Percentiles rank a stretch among this genome's conserved stretches.
phyloP scores from a whole-genome alignment of 1,284 basidiomycete genomes.

The Amylostereum chailletii region DNA sequence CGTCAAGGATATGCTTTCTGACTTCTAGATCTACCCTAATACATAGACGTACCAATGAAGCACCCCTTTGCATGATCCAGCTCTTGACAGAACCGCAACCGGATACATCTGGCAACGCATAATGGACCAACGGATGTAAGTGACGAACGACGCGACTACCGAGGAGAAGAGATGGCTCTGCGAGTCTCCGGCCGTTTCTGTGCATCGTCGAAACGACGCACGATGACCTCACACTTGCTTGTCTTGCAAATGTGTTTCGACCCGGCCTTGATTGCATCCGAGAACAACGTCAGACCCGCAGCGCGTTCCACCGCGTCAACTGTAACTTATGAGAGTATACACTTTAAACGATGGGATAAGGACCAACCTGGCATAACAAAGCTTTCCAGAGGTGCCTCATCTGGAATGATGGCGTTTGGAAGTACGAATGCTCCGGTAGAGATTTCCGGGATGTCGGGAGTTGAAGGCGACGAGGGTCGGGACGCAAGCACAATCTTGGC shows the following conservation, averaged over 20 bases:
- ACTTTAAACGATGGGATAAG: not conserved
- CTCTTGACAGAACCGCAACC: too few relatives aligned
- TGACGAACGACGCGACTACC: constrained; percentile 8
- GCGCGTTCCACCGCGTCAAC: constrained; percentile 90
- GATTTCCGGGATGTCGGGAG: constrained; percentile 66
- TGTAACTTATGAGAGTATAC: constrained; percentile 17
- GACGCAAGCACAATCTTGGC: constrained; percentile 91
- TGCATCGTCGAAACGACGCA: constrained; percentile 84
- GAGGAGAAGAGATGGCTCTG: constrained; percentile 46
- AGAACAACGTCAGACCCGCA: constrained; percentile 85
- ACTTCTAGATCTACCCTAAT: constrained; percentile 34
- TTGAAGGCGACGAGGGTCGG: constrained; percentile 63
- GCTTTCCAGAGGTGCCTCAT: constrained; percentile 68
- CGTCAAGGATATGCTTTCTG: constrained; percentile 74
- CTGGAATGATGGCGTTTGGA: constrained; percentile 85
- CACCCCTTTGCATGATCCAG: too few relatives aligned
- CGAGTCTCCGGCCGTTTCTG: constrained; percentile 56
- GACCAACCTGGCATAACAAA: constrained; percentile 75
- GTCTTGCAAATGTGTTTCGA: constrained; percentile 85
- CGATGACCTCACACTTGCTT: constrained; percentile 77
- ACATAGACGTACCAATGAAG: not conserved
- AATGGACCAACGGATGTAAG: too few relatives aligned
- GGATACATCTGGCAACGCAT: too few relatives aligned
- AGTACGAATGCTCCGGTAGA: constrained; percentile 91
- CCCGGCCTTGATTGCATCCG: constrained; percentile 70